A percentile compares a stretch with the other conserved stretches of the same genome.
Evolutionary conservation across 1,284 basidiomycete genomes (phyloP).

Genomic region (Ganoderma multipileum): DNA sequence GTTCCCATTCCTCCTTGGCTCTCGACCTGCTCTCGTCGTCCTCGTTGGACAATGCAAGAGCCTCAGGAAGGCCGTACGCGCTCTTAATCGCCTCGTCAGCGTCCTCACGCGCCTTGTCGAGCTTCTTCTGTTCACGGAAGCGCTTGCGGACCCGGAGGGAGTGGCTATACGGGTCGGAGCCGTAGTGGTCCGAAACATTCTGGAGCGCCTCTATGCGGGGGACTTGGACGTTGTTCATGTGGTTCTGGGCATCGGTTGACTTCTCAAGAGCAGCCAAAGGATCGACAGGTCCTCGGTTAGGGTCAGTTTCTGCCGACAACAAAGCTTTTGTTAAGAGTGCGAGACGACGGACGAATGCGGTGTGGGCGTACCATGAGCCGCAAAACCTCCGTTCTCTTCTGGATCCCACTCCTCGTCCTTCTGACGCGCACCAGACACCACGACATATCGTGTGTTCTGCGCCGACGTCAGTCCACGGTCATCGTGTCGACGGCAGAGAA

Average conservation of each 20-base stretch:
- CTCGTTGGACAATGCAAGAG: conserved; percentile 64
- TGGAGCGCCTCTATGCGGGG: conserved; percentile 84
- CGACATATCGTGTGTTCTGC: conserved; percentile 95
- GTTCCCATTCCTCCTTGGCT: conserved; percentile 69
- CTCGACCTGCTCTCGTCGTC: conserved; percentile 59
- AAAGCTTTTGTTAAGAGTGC: conserved; percentile 10
- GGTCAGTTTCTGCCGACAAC: conserved; percentile 68
- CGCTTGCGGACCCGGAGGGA: conserved; percentile 78
- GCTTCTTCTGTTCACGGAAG: conserved; percentile 88
- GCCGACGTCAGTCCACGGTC: neutral
- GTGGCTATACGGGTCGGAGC: conserved; percentile 85
- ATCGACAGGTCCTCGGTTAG: conserved; percentile 66
- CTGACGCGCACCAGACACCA: conserved; percentile 86
- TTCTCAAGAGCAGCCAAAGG: conserved; percentile 91
- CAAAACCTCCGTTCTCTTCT: conserved; percentile 92
- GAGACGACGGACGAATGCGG: conserved; percentile 1
- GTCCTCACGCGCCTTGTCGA: conserved; percentile 68
- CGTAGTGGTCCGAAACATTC: conserved; percentile 73
- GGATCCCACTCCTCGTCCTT: conserved; percentile 98
- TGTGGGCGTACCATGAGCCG: conserved; percentile 76
- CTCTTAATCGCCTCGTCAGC: conserved; percentile 75
- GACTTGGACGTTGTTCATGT: conserved; percentile 72
- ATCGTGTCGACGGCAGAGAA: neutral
- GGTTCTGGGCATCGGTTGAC: conserved; percentile 78
- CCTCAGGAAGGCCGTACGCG: conserved; percentile 76